Evolutionary conservation across 306 rosid species (phyloP).

Genomic region (Casuarina cunninghamiana): DNA sequence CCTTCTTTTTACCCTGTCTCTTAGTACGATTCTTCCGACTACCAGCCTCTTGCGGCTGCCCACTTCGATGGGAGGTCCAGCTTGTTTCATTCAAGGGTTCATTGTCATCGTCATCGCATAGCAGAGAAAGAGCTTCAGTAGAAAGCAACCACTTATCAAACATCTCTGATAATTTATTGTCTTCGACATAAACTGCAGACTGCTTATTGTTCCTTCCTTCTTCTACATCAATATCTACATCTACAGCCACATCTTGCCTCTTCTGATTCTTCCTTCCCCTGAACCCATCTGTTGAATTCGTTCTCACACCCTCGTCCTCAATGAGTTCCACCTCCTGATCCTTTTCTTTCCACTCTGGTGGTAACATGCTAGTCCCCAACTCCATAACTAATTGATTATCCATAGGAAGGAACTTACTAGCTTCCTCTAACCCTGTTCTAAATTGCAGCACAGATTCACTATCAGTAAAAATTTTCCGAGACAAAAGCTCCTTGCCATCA

Average conservation of each 20-base stretch:
- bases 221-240: slow-evolving; percentile 24
- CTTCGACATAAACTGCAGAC: slow-evolving; percentile 37
- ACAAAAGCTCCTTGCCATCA: not conserved
- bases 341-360: not conserved
- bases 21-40: slow-evolving; percentile 39
- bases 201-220: slow-evolving; percentile 58
- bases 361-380: not conserved
- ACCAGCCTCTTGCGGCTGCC: slow-evolving; percentile 15
- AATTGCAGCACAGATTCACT: not conserved
- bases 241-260: slow-evolving; percentile 34
- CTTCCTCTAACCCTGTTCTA: slow-evolving; percentile 14
- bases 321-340: slow-evolving; percentile 4
- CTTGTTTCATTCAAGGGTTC: slow-evolving; percentile 15
- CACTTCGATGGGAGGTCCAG: slow-evolving; percentile 29
- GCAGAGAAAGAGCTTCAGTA: not conserved
- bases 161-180: slow-evolving; percentile 41
- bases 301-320: slow-evolving; percentile 31
- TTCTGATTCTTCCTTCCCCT: slow-evolving; percentile 51
- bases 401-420: slow-evolving; percentile 11
- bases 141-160: slow-evolving; percentile 51
- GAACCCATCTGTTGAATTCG: slow-evolving; percentile 12
- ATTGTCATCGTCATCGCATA: not conserved
- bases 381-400: not conserved
- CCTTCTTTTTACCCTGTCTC: slow-evolving; percentile 45
- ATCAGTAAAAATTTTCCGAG: not conserved